phyloP scores from a whole-genome alignment of 2,329 filamentous ascomycete species.

The Mycosphaerella arachidis region DNA sequence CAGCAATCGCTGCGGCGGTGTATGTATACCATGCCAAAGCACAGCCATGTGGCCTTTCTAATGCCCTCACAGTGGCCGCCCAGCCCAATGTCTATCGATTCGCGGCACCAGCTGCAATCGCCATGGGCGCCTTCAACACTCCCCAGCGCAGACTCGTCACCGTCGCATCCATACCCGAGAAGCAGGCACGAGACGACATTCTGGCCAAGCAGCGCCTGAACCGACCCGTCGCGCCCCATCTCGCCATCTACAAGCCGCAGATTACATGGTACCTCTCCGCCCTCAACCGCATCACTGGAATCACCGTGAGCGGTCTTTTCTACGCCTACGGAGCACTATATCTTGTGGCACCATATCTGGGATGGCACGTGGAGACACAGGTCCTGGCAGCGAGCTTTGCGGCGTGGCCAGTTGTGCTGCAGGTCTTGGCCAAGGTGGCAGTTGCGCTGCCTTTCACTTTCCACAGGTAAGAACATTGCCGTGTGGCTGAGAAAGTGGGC shows the following conservation, averaged over 20 bases:
- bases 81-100: constrained; percentile 44
- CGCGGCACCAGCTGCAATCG: constrained; percentile 42
- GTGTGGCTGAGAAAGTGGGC: background rate
- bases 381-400: constrained; percentile 62
- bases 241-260: constrained; percentile 78
- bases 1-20: constrained; percentile 40
- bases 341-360: constrained; percentile 71
- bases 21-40: constrained; percentile 7
- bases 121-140: constrained; percentile 35
- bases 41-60: constrained; percentile 6
- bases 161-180: constrained; percentile 53
- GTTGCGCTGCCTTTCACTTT: constrained; percentile 64
- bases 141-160: constrained; percentile 48
- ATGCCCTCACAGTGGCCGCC: constrained; percentile 38
- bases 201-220: constrained; percentile 74
- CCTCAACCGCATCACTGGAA: constrained; percentile 79
- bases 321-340: constrained; percentile 80
- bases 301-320: constrained; percentile 63
- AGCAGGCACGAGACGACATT: constrained; percentile 55
- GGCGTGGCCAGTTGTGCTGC: constrained; percentile 54
- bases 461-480: constrained; percentile 41
- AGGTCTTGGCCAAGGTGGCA: constrained; percentile 56
- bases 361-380: constrained; percentile 63
- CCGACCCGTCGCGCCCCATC: constrained; percentile 80
- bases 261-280: constrained; percentile 77